phyloP scores from a whole-genome alignment of 2,329 filamentous ascomycete genomes.

The Exutisphaerella laricina region DNA sequence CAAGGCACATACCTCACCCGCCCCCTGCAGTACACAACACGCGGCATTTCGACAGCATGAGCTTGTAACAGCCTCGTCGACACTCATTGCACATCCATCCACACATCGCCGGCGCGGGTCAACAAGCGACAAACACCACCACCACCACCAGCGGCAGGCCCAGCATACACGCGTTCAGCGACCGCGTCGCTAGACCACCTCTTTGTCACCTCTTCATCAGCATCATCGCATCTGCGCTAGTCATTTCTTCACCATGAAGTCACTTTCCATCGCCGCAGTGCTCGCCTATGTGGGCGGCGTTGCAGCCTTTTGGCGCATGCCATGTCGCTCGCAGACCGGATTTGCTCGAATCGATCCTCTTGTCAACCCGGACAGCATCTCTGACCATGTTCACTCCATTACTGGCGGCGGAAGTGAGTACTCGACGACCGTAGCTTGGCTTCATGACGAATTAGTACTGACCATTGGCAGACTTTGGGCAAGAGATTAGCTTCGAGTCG shows the following conservation, averaged over 20 bases:
- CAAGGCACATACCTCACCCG: constrained; percentile 20
- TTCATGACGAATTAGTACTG: too few relatives aligned
- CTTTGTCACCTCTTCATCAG: constrained; percentile 13
- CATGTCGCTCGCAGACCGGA: constrained; percentile 66
- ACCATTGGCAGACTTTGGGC: constrained; percentile 55
- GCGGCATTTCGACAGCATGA: constrained; percentile 15
- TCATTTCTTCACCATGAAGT: too few relatives aligned
- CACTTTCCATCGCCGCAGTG: constrained; percentile 18
- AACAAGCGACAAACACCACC: constrained; percentile 6
- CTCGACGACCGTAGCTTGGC: too few relatives aligned
- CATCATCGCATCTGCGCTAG: constrained; percentile 4
- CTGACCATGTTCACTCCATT: constrained; percentile 66
- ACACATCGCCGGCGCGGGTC: constrained; percentile 8
- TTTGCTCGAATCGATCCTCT: constrained; percentile 73
- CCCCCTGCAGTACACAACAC: constrained; percentile 18
- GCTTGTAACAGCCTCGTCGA: constrained; percentile 6
- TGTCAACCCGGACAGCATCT: constrained; percentile 54
- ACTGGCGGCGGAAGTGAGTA: constrained; percentile 70
- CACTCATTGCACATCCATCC: constrained; percentile 3
- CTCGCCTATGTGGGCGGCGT: too few relatives aligned
- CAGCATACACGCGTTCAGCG: constrained; percentile 9
- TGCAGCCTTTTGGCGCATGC: constrained; percentile 81
- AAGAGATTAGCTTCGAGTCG: constrained; percentile 51
- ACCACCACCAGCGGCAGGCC: too few relatives aligned
- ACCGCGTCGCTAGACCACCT: constrained; percentile 15